phyloP scores from a whole-genome alignment of 139 green algal species.

The Deuterostichococcus epilithicus region DNA sequence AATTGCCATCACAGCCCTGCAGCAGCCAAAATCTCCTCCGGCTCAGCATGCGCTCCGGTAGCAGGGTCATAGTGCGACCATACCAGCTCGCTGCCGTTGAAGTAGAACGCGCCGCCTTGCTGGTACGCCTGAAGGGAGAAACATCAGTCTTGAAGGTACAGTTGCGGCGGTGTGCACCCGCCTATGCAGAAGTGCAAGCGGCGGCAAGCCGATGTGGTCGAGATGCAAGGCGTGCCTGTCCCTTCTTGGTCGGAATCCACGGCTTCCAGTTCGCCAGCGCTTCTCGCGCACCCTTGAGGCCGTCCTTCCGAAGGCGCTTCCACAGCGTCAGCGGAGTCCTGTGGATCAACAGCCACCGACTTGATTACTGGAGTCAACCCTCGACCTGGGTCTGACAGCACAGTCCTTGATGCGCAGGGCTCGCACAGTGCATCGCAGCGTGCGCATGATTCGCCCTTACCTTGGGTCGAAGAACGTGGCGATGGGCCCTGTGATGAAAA shows the following conservation, averaged over 20 bases:
- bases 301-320: slow-evolving; percentile 42
- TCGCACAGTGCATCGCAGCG: too few species aligned
- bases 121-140: slow-evolving; percentile 24
- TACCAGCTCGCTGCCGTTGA: slow-evolving; percentile 54
- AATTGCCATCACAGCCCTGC: slow-evolving; percentile 2
- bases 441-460: slow-evolving; percentile 9
- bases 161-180: too few species aligned
- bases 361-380: too few species aligned
- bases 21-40: slow-evolving; percentile 38
- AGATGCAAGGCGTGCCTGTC: too few species aligned
- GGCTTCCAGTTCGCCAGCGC: slow-evolving; percentile 49
- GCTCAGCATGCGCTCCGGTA: slow-evolving; percentile 65
- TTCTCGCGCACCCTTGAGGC: slow-evolving; percentile 54
- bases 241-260: slow-evolving; percentile 69
- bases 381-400: background rate
- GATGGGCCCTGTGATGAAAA: slow-evolving; percentile 30
- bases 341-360: background rate
- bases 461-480: slow-evolving; percentile 52
- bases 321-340: slow-evolving; percentile 59
- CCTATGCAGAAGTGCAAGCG: too few species aligned
- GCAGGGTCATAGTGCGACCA: slow-evolving; percentile 62
- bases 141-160: background rate
- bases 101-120: slow-evolving; percentile 74
- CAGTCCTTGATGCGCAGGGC: too few species aligned
- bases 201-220: too few species aligned